Evolutionary conservation across 352 stramenopile genomes (phyloP), one percentile per base, ranked within the genome.

Genomic region (Saprolegnia diclina): DNA sequence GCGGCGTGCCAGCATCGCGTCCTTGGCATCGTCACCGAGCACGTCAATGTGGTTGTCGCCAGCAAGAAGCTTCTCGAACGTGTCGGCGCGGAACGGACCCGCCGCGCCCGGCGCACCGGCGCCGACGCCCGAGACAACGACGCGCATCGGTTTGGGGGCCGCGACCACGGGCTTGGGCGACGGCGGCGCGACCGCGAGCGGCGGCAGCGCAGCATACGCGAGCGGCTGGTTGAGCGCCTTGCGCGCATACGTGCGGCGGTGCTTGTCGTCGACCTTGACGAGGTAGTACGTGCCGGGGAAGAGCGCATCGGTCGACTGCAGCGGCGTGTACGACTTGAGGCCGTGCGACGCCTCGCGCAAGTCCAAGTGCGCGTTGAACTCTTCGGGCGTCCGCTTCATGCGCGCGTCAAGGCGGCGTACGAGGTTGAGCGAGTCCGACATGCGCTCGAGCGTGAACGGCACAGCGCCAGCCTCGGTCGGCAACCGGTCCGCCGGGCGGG

Each of bases 281-380:
- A 98, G 82, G 72, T 96, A 98, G 78, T 95, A 98, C 1, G 92
- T 88, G 56, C 91, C 94, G 19, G 78, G 76, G 56, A 78, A 81
- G 44, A 97, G 77, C 14, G 77, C 77, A 19, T 79, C 56, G 37
- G 90, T 73, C 24, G 84, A 72, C 75, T 95, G 91, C 19, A 73
- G 77, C 0, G 90, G 87, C 76, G 89, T 87, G 21, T 92, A 74
- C 29, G 78, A 80, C 48, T 78, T 76, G 32, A 77, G 74, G 37
- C 72, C 79, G 73, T 98, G 94, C 71, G 90, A 90, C 26, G 78
- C 71, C 54, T 95, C 85, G 52, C 96, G 87, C 54, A 96, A 82
- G 64, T 96, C 85, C 80, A 99, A 92, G 42, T 94, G 89, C 40
- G 85, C 79, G 56, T 92, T 85, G 67, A 98, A 96, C 75, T 99